Base-by-base conservation (phyloP, 208 protist genomes). In the Leishmania aethiopica region DNA sequence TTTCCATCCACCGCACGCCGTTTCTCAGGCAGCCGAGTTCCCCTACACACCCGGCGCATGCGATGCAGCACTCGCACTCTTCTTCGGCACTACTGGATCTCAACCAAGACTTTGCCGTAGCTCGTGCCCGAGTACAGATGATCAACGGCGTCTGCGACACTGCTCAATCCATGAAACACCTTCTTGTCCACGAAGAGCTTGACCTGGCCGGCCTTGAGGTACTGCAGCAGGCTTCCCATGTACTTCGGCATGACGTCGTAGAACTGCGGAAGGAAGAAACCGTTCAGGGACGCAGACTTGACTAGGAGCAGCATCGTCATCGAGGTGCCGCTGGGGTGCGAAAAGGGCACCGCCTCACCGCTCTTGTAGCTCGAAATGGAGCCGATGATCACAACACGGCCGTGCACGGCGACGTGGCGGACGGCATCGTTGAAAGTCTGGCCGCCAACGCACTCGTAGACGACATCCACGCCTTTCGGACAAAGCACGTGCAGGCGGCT, bases 361-460 rank as follows among this genome's bases (percentile, higher is more conserved):
- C 35, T 76, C 73, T 91, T 84, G 86, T 98, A 98, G 73, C 83
- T 84, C 62, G 88, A 91, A 82, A 98, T 90, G 73, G 82, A 75
- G 78, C 95, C 95, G 88, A 98, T 96, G 57, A 92, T 88, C 35
- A 97, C 81, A 42, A 98, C 64, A 49, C 90, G 87, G 7, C 93
- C 95, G 45, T 86, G 81, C 47, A 93, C 79, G 22, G 93, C 91
- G 79, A 95, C 81, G 83, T 94, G 88, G 57, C 93, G 81, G 55
- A 96, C 67, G 11, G 88, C 86, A n/a, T 88, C 88, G 70, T 97
- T 88, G 80, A 97, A 93, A 45, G 85, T 91, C 57, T 92, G 86
- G 6, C 95, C 95, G 51, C 95, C 95, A 19, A 98, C 92, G 55
- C 90, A 90, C 86, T 98, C 95, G 86, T 96, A 98, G 47, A 96